Base-by-base conservation (phyloP, 129 eudicot genomes). In the Ambrosia artemisiifolia region DNA sequence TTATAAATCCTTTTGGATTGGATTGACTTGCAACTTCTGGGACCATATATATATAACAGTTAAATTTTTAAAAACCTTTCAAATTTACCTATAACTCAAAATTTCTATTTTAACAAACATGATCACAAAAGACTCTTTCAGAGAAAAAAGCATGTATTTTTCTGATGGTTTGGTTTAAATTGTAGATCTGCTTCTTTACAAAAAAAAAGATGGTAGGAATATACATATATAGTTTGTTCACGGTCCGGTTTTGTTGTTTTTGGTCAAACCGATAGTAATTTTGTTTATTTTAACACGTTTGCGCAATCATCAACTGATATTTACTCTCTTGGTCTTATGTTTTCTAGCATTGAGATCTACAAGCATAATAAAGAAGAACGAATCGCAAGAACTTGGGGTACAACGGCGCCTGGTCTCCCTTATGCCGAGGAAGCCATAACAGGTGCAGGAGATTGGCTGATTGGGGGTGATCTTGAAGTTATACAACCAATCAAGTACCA, bases 321-420 rank as follows among this genome's bases (percentile, higher is more conserved):
- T 11, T 28, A 57, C 9, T 28, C 14, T 67, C 7, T 12, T 67
- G 35, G 43, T 20, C 47, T 71, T 74, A 14, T 50, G 28, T 35
- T 83, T 32, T 51, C 32, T 28, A 93, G 98, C 66, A 87, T 93
- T 38, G 96, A 93, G 88, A 90, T 93, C 55, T 93, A 93, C 95
- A 93, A 93, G 88, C 98, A 93, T 77, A 87, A 87, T 48, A 93
- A 93, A 78, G 96, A 93, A 90, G 98, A 93, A 82, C 75, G 98
- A 54, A 84, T 90, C 28, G 98, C 98, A 57, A 83, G 98, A 75
- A 93, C 96, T 28, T 93, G 98, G 98, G 98, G 98, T 38, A 90
- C 96, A n/a, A 93, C 92, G 0, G 96, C 98, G 61, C 91, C 88
- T 67, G 96, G 98, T 38, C 84, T 93, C 5, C 98, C 98, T 36